Evolutionary conservation across 2,329 filamentous ascomycete species (phyloP), one percentile per base, ranked within the genome.

Genomic region (Colletotrichum lindemuthianum): DNA sequence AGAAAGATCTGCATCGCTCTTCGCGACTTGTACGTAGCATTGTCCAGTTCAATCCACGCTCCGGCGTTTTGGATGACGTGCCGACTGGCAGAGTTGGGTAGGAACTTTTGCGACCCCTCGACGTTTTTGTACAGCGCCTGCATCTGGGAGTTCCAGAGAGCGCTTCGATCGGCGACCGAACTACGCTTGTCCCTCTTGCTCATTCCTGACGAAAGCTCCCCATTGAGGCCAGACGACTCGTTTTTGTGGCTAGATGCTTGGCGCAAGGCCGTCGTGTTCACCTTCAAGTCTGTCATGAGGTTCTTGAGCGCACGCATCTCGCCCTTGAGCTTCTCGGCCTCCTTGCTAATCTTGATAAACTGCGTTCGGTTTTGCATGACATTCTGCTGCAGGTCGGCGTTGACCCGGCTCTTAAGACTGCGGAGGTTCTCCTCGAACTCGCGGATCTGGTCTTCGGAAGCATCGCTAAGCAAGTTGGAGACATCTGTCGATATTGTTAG

Each of bases 281-380:
- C 85, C 71, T 93, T 98, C 60, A 99, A 85, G 69, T 99, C 96
- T 2, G 93, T 90, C 90, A 99, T 97, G 56, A 98, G 84, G 69
- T 92, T 92, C 48, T 92, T 88, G 37, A 99, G 86, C 7, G 92
- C 92, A 56, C 92, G 88, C 96, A 99, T 98, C 77, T 99, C 96
- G 59, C 88, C 88, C 79, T 98, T 98, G 63, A 99, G 87, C 80
- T 97, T 97, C 78, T 99, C 96, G 2, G 96, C 96, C 80, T 99
- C 96, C 78, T 98, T 97, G 75, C 94, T 97, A 77, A 99, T 98
- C 78, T 97, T 97, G 83, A 99, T 98, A 74, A 99, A 99, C 73
- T 98, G 96, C 0, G 93, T 97, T 52, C 96, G 89, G 77, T 99
- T 99, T 77, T 97, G 94, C 78, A 97, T 95, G 54, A 99, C 91